Base-by-base conservation (phyloP, 148 eudicot species). In the Drosera capensis region DNA sequence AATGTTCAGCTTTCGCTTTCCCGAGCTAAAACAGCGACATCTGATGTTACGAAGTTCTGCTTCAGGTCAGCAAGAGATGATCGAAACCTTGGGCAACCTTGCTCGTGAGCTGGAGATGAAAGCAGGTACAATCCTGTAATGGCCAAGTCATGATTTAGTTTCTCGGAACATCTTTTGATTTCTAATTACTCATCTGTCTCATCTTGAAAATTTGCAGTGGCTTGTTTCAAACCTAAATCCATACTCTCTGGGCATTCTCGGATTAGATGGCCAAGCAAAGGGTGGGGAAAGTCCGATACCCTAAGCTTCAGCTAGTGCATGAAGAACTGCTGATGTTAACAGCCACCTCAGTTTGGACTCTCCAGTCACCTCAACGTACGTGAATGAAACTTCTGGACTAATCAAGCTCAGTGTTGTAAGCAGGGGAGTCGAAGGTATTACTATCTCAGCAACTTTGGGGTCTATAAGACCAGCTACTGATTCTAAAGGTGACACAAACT, bases 151-250 rank as follows among this genome's bases (percentile, higher is more conserved):
- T 39, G 42, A 14, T 11, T 28, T 28, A 5, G 31, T 28, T 28
- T 6, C 11, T 28, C 11, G 11, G 11, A 6, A 6, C 5, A 28
- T 11, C 9, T 4, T 28, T 3, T 4, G 31, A 4, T 28, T 3
- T 3, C 31, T 28, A 28, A 28, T 28, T 34, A 34, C 38, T 2
- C 38, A 34, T 34, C 3, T 43, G 31, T 56, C 2, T 51, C 86
- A 92, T 95, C 95, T 85, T 53, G 95, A 85, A 63, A 95, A 92
- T 71, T 66, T 92, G 48, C 88, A 85, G 13, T 88, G 70, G 50
- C 63, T 69, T 52, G 83, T 66, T 3, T 70, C 80, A n/a, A 81
- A 78, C 48, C 88, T 18, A 55, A 62, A 24, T 76, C 88, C 13
- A 64, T 76, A 26, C 70, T 92, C 45, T 71, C 95, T 26, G 97